These are phyloP conservation scores for Handroanthus guayacan DNA, from an alignment of 257 asterid genomes.

Conservation along the genomic window DNA sequence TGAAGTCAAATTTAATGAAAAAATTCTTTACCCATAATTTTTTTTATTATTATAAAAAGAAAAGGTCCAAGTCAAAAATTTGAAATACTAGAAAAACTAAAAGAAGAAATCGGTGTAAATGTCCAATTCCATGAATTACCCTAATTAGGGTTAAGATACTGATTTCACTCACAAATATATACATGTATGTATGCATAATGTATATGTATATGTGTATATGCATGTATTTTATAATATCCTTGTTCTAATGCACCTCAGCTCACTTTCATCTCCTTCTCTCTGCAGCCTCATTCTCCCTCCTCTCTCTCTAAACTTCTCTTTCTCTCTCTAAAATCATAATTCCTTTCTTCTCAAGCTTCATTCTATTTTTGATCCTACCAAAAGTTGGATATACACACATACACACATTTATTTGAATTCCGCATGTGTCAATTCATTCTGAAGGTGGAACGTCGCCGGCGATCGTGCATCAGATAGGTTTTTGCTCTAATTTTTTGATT, in stretches of 20 bases:
- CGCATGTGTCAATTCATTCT: constrained; percentile 17
- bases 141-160: constrained; percentile 38
- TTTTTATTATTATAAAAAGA: no score
- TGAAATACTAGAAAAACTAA: background rate
- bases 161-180: constrained; percentile 16
- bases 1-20: no score
- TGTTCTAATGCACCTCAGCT: constrained; percentile 33
- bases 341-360: constrained; percentile 33
- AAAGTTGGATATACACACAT: background rate
- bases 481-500: constrained; percentile 7
- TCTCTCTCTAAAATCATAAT: constrained; percentile 35
- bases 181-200: background rate
- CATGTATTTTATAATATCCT: constrained; percentile 16
- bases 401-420: constrained; percentile 29
- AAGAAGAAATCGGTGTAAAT: background rate
- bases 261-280: constrained; percentile 23
- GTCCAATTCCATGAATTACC: constrained; percentile 16
- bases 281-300: constrained; percentile 20
- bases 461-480: constrained; percentile 35
- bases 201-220: background rate
- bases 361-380: constrained; percentile 7
- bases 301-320: background rate
- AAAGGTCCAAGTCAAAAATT: background rate
- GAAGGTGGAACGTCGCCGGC: constrained; percentile 32
- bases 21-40: no score